Percentiles rank a stretch among this genome's conserved stretches.
Conservation (phyloP, 345 rosid genomes). For the Populus pruinosa region DNA sequence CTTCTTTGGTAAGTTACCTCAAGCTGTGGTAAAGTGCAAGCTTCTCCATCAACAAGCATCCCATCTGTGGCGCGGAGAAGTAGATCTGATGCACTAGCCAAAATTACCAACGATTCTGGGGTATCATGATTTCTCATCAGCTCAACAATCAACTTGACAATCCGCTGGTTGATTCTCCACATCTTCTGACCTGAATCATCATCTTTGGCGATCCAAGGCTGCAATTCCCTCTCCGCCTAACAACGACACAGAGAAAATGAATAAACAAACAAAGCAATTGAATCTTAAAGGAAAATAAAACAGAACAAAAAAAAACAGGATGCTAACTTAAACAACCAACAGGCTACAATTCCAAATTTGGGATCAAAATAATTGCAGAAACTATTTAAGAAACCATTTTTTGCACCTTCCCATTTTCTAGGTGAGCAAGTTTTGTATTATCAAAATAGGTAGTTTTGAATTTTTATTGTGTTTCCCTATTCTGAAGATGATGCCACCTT, state of each 20-base stretch:
- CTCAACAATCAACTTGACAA: constrained; percentile 80
- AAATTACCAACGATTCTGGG: constrained; percentile 77
- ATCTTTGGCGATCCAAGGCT: constrained; percentile 96
- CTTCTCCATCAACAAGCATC: constrained; percentile 96
- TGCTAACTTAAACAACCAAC: constrained; percentile 4
- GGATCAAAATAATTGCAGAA: constrained; percentile 12
- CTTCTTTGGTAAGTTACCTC: constrained; percentile 48
- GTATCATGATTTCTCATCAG: constrained; percentile 89
- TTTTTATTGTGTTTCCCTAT: neutral
- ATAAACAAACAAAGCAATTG: constrained; percentile 13
- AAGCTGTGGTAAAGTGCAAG: constrained; percentile 89
- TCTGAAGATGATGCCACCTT: constrained; percentile 9
- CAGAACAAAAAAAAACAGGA: constrained; percentile 3
- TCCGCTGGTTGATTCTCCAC: constrained; percentile 96
- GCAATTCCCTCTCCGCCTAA: constrained; percentile 94
- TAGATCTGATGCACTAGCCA: constrained; percentile 90
- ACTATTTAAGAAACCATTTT: neutral
- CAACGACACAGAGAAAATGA: constrained; percentile 36
- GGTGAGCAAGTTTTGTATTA: neutral
- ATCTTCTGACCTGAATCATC: constrained; percentile 89
- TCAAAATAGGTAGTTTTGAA: neutral
- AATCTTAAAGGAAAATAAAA: neutral
- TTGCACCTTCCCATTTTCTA: neutral
- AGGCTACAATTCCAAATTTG: constrained; percentile 9
- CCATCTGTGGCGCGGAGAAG: constrained; percentile 98